Conservation (phyloP, 495 filamentous ascomycete species). For the Lasiosphaeria ovina region DNA sequence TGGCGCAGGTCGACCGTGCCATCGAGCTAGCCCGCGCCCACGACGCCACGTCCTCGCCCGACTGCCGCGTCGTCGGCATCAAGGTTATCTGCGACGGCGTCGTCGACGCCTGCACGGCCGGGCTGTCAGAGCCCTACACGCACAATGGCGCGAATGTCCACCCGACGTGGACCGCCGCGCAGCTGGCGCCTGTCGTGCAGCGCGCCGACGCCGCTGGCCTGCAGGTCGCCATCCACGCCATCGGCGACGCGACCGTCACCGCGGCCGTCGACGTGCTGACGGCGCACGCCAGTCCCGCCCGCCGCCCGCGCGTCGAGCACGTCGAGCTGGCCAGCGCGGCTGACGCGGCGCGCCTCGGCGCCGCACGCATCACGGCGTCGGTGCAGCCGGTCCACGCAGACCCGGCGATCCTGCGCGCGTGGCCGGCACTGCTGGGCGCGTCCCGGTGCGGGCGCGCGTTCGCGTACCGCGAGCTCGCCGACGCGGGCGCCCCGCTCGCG, state of each 20-base stretch:
- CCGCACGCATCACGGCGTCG: constrained; percentile 58
- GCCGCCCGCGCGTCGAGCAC: constrained; percentile 61
- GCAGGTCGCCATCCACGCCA: constrained; percentile 65
- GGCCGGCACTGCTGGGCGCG: constrained; percentile 54
- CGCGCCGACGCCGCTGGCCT: constrained; percentile 53
- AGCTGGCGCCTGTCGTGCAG: constrained; percentile 53
- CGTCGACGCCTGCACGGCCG: constrained; percentile 65
- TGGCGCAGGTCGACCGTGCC: constrained; percentile 57
- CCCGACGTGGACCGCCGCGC: constrained; percentile 55
- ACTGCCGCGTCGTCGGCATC: constrained; percentile 61
- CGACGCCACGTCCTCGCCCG: constrained; percentile 46
- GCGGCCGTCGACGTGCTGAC: constrained; percentile 57
- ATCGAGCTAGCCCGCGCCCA: constrained; percentile 51
- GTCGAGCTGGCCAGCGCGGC: constrained; percentile 55
- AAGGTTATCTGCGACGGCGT: constrained; percentile 70
- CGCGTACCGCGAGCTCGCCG: constrained; percentile 59
- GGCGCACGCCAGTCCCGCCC: constrained; percentile 39
- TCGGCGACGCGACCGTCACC: constrained; percentile 57
- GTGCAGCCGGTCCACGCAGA: constrained; percentile 66
- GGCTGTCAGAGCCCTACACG: constrained; percentile 58
- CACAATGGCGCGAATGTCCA: constrained; percentile 39
- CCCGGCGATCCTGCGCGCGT: constrained; percentile 59
- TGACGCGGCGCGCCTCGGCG: constrained; percentile 53
- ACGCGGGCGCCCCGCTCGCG: constrained; percentile 51
- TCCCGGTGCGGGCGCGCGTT: constrained; percentile 56